Conservation (phyloP, 345 rosid genomes). For the Brassica cretica region DNA sequence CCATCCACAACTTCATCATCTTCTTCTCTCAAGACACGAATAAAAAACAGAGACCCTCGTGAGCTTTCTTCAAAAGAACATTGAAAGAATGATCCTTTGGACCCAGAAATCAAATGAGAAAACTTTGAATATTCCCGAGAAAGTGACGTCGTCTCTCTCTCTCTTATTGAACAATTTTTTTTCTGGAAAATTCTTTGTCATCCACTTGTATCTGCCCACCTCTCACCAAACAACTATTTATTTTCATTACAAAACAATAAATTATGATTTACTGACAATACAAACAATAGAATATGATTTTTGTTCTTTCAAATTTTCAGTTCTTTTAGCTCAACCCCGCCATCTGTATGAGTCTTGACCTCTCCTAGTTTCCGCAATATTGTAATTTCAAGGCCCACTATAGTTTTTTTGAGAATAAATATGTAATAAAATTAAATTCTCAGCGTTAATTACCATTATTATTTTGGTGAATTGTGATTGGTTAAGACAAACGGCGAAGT, state of each 20-base stretch:
- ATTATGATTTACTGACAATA: not conserved
- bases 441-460: not conserved
- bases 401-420: not conserved
- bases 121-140: slow-evolving; percentile 22
- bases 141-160: slow-evolving; percentile 12
- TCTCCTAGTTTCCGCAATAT: slow-evolving; percentile 30
- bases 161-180: slow-evolving; percentile 25
- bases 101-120: slow-evolving; percentile 32
- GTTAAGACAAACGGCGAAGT: slow-evolving; percentile 37
- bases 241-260: not conserved
- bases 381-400: slow-evolving; percentile 20
- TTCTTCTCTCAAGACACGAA: slow-evolving; percentile 32
- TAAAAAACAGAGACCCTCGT: slow-evolving; percentile 8
- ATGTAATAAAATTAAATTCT: not conserved
- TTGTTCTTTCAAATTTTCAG: not conserved
- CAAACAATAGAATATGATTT: not conserved
- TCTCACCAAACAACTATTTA: slow-evolving; percentile 24
- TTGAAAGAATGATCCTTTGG: slow-evolving; percentile 32
- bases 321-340: slow-evolving; percentile 13
- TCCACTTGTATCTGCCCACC: slow-evolving; percentile 38
- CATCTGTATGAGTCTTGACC: slow-evolving; percentile 34
- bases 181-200: slow-evolving; percentile 7
- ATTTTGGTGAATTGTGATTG: slow-evolving; percentile 27
- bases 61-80: slow-evolving; percentile 33
- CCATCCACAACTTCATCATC: slow-evolving; percentile 73